Evolutionary conservation across 495 filamentous ascomycete genomes (phyloP), one percentile per base, ranked within the genome.

Genomic region (Penicillium egyptiacum): DNA sequence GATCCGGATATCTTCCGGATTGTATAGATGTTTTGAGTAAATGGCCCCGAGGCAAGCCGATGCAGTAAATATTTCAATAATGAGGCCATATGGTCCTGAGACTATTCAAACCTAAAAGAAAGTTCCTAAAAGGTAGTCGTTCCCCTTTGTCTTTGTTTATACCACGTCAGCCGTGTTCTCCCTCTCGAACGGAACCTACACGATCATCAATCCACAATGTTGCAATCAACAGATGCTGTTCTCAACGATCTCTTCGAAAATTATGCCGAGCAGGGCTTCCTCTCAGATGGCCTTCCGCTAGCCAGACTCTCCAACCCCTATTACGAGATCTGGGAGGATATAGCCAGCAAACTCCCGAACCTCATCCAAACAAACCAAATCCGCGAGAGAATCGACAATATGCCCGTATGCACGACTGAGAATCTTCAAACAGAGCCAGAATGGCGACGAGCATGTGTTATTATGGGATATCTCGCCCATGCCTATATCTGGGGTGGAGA

Each of bases 401-500:
- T 98, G 39, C 91, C 93, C 4, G 73, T 96, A 40, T 83, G 96
- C 53, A 86, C 84, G 47, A 92, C 90, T 41, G 76, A 83, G 54
- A 79, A 81, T 69, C 80, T 98, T 62, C 79, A 83, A 69, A 79
- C 84, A 48, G 89, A 91, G 69, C 80, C 86, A 56, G 90, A 98
- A 82, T 96, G 92, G 92, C 83, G 90, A 64, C 83, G 93, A 67
- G 93, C 92, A 55, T 97, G 96, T 72, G 81, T 84, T 55, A 73
- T 96, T 30, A 83, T 98, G 51, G 88, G 84, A 20, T 95, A 95
- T 73, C 84, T 98, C 62, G 81, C 89, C 12, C 92, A 98, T 74
- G 88, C 86, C 53, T 98, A 97, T 71, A 88, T 97, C 66, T 98
- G 94, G 94, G 90, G 91, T 64, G 91, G 90, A 70, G 85, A 94